Base-by-base conservation (phyloP, 2,329 filamentous ascomycete species). In the Colletotrichum tamarilloi region DNA sequence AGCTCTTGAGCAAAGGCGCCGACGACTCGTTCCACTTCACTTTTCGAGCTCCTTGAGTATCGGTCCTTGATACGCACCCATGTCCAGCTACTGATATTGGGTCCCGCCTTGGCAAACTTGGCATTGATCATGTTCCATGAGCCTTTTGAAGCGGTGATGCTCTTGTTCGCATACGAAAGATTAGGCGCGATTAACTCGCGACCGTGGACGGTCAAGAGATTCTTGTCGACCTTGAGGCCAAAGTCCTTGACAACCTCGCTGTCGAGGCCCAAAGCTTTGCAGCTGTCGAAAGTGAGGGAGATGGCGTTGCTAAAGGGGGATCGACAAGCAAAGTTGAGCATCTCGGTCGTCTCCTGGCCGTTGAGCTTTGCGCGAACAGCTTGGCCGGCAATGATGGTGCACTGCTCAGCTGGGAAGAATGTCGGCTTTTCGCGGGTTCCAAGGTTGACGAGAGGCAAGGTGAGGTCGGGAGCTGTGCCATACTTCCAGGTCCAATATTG, bases 311-410 rank as follows among this genome's bases (percentile, higher is more conserved):
- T 83, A 1, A 86, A 86, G 0, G 94, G 94, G 0, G 83, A 83
- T 4, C 92, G 88, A 68, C 92, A 94, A 1, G 94, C 92, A 79
- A 94, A 94, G 0, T 83, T 83, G 58, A 96, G 90, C 94, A 97
- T 95, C 0, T 83, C 78, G 0, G 87, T 85, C 0, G 92, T 93
- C 78, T 96, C 92, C 0, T 85, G 81, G 0, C 87, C 84, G 0
- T 80, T 86, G 19, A 95, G 84, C 77, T 91, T 91, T 4, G 87
- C 83, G 52, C 88, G 89, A 26, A 91, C 86, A 0, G 88, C 81
- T 78, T 97, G 94, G 0, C 93, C 93, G 1, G 89, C 86, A 9
- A 90, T 79, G 3, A 97, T 87, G 4, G 84, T 81, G 74, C 93
- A 91, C 6, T 91, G 83, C 79, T 95, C 92, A 0, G 90, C 88